Conservation (phyloP, 208 protist genomes). For the Trypanosoma theileri region DNA sequence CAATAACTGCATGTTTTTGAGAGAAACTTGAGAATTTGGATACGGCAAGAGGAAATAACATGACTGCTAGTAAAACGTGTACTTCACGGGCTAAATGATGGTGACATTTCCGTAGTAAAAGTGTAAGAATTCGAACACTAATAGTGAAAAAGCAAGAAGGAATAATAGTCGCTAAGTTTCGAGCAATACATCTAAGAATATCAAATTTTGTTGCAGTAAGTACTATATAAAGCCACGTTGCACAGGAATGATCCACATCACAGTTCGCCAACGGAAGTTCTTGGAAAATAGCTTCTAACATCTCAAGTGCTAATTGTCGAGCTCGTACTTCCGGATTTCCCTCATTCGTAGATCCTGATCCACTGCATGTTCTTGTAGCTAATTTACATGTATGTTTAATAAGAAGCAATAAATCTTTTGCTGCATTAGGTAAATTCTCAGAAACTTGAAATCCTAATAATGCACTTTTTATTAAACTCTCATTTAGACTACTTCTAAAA, state of each 20-base stretch:
- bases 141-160: constrained; percentile 66
- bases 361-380: constrained; percentile 41
- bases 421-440: constrained; percentile 38
- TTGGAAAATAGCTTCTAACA: constrained; percentile 54
- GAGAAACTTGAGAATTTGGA: constrained; percentile 65
- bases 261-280: constrained; percentile 72
- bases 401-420: constrained; percentile 64
- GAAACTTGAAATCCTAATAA: constrained; percentile 19
- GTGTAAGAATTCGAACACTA: constrained; percentile 50
- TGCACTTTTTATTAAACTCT: constrained; percentile 38
- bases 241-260: constrained; percentile 61
- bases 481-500: constrained; percentile 34
- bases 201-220: constrained; percentile 62
- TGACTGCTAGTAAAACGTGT: constrained; percentile 58
- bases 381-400: constrained; percentile 53
- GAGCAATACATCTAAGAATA: constrained; percentile 50
- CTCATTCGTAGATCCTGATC: constrained; percentile 39
- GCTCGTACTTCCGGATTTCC: constrained; percentile 44
- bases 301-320: constrained; percentile 55
- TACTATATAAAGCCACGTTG: constrained; percentile 65
- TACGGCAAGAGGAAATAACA: constrained; percentile 62
- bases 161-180: constrained; percentile 49
- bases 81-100: constrained; percentile 71
- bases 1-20: constrained; percentile 79
- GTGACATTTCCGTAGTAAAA: constrained; percentile 70